Evolutionary conservation across 23 red algal species (phyloP).

Genomic region (Porphyridium purpureum): DNA sequence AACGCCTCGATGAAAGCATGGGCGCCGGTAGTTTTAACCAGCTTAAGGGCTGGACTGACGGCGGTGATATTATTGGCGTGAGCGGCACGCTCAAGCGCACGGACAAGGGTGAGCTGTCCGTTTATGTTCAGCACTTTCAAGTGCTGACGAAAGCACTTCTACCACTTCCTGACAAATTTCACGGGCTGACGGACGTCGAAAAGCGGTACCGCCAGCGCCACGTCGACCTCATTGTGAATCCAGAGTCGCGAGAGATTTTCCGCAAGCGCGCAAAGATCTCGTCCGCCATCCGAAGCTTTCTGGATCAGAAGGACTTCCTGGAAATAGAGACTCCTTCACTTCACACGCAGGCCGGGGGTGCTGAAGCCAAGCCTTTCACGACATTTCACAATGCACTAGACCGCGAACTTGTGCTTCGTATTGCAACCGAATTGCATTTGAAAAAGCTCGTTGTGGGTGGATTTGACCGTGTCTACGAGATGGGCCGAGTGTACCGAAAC

Average conservation of each 20-base stretch:
- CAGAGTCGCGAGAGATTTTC: conserved; percentile 42
- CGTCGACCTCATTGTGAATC: conserved; percentile 80
- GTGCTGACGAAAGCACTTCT: conserved; percentile 81
- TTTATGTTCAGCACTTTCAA: conserved; percentile 53
- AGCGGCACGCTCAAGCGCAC: conserved; percentile 52
- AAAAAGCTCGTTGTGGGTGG: conserved; percentile 87
- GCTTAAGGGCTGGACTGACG: conserved; percentile 68
- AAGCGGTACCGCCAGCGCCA: conserved; percentile 89
- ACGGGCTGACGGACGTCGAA: conserved; percentile 81
- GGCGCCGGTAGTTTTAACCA: conserved; percentile 35
- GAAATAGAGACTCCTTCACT: conserved; percentile 90
- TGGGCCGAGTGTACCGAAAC: conserved; percentile 86
- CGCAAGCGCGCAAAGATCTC: conserved; percentile 53
- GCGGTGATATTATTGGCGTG: conserved; percentile 70
- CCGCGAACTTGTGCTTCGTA: conserved; percentile 57
- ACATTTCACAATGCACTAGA: conserved; percentile 89
- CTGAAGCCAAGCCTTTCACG: conserved; percentile 73
- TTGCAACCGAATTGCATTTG: conserved; percentile 89
- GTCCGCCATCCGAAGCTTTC: conserved; percentile 53
- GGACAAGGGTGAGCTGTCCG: conserved; percentile 87
- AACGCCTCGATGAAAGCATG: conserved; percentile 40
- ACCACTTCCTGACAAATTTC: conserved; percentile 91
- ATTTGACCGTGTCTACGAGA: conserved; percentile 91
- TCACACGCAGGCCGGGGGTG: conserved; percentile 71
- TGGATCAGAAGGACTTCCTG: conserved; percentile 65